These are phyloP conservation scores for Gentiana macrophylla DNA, from an alignment of 257 asterid genomes.

Conservation along the genomic window DNA sequence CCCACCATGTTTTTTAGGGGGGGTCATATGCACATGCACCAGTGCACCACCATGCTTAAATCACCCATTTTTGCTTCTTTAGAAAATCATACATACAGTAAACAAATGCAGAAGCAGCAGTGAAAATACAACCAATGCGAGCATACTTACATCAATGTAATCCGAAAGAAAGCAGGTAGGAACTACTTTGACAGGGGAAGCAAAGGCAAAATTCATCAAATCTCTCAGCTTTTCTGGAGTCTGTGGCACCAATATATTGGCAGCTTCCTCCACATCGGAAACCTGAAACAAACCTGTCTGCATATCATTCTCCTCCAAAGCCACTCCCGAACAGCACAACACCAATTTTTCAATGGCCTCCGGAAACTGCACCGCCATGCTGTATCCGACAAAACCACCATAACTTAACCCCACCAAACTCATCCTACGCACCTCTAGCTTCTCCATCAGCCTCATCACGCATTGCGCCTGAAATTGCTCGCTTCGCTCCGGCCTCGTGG, in stretches of 20 bases:
- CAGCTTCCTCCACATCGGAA: conserved; percentile 66
- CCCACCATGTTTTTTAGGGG: no score
- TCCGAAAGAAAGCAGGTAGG: conserved; percentile 82
- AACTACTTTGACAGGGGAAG: conserved; percentile 47
- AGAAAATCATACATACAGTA: neutral
- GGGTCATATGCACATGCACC: no score
- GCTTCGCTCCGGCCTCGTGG: conserved; percentile 51
- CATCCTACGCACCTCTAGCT: conserved; percentile 35
- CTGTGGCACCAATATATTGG: conserved; percentile 70
- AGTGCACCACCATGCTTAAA: no score
- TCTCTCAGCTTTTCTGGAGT: conserved; percentile 73
- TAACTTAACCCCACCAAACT: conserved; percentile 82
- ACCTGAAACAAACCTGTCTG: conserved; percentile 58
- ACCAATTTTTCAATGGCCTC: conserved; percentile 62
- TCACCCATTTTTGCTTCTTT: no score
- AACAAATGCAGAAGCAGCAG: neutral
- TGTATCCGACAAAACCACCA: conserved; percentile 84
- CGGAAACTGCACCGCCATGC: conserved; percentile 74
- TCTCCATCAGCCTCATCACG: conserved; percentile 59
- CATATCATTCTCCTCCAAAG: conserved; percentile 78
- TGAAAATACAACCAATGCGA: neutral
- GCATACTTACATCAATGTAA: conserved; percentile 50
- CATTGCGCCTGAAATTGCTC: conserved; percentile 82
- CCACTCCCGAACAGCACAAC: conserved; percentile 77
- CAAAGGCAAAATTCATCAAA: conserved; percentile 64